These are phyloP conservation scores for Ensete ventricosum DNA, from an alignment of 176 grass and related monocot genomes.

Conservation along the genomic window DNA sequence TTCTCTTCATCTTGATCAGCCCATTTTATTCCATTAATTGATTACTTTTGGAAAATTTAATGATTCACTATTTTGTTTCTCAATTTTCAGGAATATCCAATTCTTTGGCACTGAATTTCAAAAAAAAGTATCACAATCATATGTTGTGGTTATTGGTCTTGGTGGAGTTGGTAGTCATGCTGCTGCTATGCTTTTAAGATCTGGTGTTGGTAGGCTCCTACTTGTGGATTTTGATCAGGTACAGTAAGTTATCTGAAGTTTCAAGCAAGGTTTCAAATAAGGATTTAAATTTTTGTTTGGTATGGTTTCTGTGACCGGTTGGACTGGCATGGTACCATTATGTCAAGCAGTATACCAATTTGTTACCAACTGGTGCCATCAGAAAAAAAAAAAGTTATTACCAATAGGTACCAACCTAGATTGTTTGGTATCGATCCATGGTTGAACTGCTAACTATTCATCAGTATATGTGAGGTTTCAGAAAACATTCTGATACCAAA, in stretches of 20 bases:
- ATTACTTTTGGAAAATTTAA: background rate
- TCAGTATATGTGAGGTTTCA: too few species aligned
- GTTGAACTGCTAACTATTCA: too few species aligned
- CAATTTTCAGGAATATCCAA: conserved; percentile 67
- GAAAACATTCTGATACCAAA: too few species aligned
- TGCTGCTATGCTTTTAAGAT: conserved; percentile 89
- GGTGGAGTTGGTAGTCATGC: conserved; percentile 97
- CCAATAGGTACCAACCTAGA: too few species aligned
- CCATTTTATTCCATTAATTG: too few species aligned
- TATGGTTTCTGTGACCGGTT: background rate
- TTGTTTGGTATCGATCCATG: too few species aligned
- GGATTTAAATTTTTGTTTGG: background rate
- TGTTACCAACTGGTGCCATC: too few species aligned
- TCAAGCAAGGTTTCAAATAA: background rate
- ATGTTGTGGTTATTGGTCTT: conserved; percentile 77
- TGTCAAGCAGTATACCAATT: too few species aligned
- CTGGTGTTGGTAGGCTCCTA: conserved; percentile 68
- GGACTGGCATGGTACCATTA: background rate
- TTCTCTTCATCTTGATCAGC: too few species aligned
- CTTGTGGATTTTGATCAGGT: conserved; percentile 99
- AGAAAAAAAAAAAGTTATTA: too few species aligned
- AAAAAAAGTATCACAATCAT: conserved; percentile 70
- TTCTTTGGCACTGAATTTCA: conserved; percentile 87
- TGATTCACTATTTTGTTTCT: conserved; percentile 7
- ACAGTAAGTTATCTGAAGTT: background rate